Evolutionary conservation across 1,284 basidiomycete genomes (phyloP), one percentile per base, ranked within the genome.

Genomic region (Cryptococcus amylolentus): DNA sequence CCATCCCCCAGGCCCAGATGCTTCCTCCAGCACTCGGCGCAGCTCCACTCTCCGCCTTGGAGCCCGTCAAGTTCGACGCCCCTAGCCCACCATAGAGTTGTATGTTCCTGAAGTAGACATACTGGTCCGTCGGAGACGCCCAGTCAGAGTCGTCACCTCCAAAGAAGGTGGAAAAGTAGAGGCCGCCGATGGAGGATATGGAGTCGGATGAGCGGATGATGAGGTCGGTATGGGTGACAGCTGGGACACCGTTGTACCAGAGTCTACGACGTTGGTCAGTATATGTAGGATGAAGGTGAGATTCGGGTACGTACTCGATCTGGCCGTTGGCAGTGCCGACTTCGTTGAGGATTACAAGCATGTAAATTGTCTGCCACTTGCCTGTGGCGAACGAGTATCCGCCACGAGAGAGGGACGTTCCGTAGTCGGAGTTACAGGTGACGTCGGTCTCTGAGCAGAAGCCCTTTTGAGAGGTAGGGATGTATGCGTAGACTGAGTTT

Each of bases 111-210:
- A 62, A 78, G 63, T 75, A 77, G 8, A 66, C 66, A 49, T 66
- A 72, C 56, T 79, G 77, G 13, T 63, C 59, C 2, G 67, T 71
- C n/a, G 70, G 71, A 0, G 71, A 66, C 4, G 72, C 72, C 72
- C 74, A 78, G 1, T 68, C 52, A n/a, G 59, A 26, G 56, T 77
- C 72, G 57, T 72, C 64, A 8, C 77, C 77, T 41, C 77, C 77
- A 56, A 79, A 78, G 59, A 79, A 79, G 23, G 77, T 78, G 20
- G 73, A 75, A 57, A 78, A 78, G 66, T 71, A 77, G 27, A 77
- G 60, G 4, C 73, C 75, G 26, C 68, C 69, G 28, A 76, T 63
- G 5, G 63, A 62, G 28, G 54, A 42, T 20, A 79, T 61, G 27
- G 54, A 43, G 16, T 49, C 45, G 1, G 73, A 64, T 4, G 64